These are phyloP conservation scores for Nitzschia putrida DNA, from an alignment of 108 stramenopile genomes.

Conservation along the genomic window DNA sequence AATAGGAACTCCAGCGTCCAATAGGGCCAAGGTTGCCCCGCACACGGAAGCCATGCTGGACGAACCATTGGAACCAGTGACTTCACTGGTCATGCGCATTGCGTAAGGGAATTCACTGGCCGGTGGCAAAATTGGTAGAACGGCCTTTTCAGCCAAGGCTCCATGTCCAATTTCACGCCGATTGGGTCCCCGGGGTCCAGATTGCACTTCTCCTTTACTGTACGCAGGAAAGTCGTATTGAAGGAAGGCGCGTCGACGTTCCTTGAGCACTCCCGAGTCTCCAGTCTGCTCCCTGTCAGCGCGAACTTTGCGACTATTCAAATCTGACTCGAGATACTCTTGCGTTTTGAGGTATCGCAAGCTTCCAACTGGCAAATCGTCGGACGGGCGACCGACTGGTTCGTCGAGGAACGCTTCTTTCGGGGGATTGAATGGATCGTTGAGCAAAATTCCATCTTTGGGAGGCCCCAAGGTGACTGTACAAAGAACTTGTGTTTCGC, in stretches of 20 bases:
- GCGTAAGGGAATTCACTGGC: conserved; percentile 81
- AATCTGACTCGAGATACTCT: conserved; percentile 56
- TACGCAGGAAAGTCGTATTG: conserved; percentile 91
- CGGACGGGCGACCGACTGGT: not conserved
- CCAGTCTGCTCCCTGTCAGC: conserved; percentile 65
- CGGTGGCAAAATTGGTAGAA: conserved; percentile 78
- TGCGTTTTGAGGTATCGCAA: conserved; percentile 59
- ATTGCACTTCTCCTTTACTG: conserved; percentile 58
- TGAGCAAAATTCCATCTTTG: conserved; percentile 51
- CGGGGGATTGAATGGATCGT: conserved; percentile 42
- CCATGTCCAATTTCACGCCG: conserved; percentile 68
- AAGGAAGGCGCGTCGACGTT: conserved; percentile 60
- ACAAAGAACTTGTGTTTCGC: conserved; percentile 86
- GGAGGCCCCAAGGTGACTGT: conserved; percentile 74
- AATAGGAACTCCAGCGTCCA: conserved; percentile 92
- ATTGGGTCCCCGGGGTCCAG: conserved; percentile 51
- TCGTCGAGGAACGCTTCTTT: conserved; percentile 3
- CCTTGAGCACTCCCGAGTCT: conserved; percentile 63
- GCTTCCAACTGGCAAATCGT: conserved; percentile 57
- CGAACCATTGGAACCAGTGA: conserved; percentile 65
- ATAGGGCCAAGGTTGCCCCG: conserved; percentile 77
- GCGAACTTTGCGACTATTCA: conserved; percentile 56
- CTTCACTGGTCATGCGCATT: conserved; percentile 81
- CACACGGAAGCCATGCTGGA: conserved; percentile 46
- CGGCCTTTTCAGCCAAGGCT: conserved; percentile 90